These are phyloP conservation scores for Periconia macrospinosa DNA, from an alignment of 2,329 filamentous ascomycete genomes.

Conservation along the genomic window DNA sequence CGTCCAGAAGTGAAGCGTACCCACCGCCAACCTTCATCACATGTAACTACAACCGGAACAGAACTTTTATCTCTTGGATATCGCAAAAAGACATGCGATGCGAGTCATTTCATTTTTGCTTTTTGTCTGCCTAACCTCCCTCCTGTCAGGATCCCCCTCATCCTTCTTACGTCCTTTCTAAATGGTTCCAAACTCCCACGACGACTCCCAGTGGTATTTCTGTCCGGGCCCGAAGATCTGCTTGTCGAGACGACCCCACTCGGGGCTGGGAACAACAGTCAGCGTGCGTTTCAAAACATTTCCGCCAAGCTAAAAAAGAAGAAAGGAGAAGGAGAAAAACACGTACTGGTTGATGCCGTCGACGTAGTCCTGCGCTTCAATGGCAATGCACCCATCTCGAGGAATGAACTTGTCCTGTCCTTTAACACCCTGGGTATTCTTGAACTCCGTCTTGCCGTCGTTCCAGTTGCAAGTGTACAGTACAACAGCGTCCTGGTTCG, in stretches of 20 bases:
- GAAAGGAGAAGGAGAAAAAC: conserved; percentile 3
- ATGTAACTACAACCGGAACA: neutral
- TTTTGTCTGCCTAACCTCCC: neutral
- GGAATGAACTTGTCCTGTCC: conserved; percentile 35
- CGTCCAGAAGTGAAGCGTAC: too few relatives aligned
- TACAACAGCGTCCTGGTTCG: conserved; percentile 36
- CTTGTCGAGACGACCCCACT: conserved; percentile 35
- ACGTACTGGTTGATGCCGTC: conserved; percentile 41
- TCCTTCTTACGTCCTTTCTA: neutral
- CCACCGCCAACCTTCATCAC: neutral
- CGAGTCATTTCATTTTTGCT: neutral
- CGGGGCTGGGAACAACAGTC: conserved; percentile 27
- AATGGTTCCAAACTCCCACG: conserved; percentile 35
- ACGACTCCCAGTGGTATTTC: conserved; percentile 37
- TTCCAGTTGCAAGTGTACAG: conserved; percentile 42
- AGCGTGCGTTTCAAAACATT: conserved; percentile 11
- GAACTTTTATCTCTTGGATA: neutral
- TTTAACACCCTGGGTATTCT: conserved; percentile 32
- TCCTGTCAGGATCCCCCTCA: neutral
- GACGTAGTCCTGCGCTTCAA: conserved; percentile 38
- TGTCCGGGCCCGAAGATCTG: conserved; percentile 35
- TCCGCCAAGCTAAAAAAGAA: neutral
- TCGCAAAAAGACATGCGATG: neutral
- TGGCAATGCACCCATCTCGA: conserved; percentile 37
- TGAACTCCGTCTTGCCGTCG: conserved; percentile 39